Evolutionary conservation across 495 filamentous ascomycete species (phyloP), one percentile per base, ranked within the genome.

Genomic region (Trichoderma parareesei): DNA sequence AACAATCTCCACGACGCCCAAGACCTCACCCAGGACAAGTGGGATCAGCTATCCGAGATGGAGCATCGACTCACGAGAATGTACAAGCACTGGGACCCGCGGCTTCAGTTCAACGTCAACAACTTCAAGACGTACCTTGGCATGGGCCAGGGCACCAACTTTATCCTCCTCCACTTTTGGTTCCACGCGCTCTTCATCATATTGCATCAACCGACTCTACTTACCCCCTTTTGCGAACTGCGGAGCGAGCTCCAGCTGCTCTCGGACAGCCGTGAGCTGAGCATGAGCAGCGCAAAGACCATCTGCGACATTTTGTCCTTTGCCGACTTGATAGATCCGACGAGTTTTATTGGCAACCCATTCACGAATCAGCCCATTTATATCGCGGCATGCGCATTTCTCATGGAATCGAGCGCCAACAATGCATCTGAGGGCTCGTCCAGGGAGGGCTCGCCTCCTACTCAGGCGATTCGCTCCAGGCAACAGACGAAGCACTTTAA

Each of bases 361-460:
- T 95, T 95, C 65, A 95, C 89, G 2, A 91, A 88, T 38, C 91
- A 95, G 74, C 91, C 91, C 11, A 92, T 95, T 70, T 95, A 93
- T 70, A 92, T 95, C 69, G 90, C 90, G 4, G 91, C 89, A 7
- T 93, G 90, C 70, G 90, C 90, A 5, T 95, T 95, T 68, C 76
- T 95, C 16, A 88, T 90, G 80, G 90, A 95, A 69, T 88, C 88
- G 16, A 85, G 77, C n/a, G 80, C 87, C 60, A 85, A 86, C 48
- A 49, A 42, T 44, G 74, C 78, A 8, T 85, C 85, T 16, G 78
- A 83, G 27, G 80, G 83, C 1, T 72, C 83, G 10, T 87, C 86
- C 6, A 77, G 82, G 64, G 79, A 79, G 43, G 60, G 67, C n/a
- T 80, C 78, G 6, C 81, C 81, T 20, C 70, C 76, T 1, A 68